phyloP scores from a whole-genome alignment of 176 grass and related monocot species.

The Otatea glauca region DNA sequence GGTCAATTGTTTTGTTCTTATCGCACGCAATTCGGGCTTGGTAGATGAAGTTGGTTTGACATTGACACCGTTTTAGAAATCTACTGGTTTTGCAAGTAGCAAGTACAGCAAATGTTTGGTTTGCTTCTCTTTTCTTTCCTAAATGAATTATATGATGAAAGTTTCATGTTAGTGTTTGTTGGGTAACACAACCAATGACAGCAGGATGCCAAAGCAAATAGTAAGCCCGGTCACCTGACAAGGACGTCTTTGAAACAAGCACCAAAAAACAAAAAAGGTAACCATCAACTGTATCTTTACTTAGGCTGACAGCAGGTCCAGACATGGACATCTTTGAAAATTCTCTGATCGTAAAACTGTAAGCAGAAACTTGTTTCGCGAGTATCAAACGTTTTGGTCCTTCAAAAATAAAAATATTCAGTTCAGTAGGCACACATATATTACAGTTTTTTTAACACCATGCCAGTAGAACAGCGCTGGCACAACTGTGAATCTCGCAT shows the following conservation, averaged over 20 bases:
- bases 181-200: not conserved
- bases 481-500: slow-evolving; percentile 3
- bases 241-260: not conserved
- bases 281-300: slow-evolving; percentile 12
- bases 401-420: slow-evolving; percentile 19
- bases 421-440: slow-evolving; percentile 4
- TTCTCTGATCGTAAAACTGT: not conserved
- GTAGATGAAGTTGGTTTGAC: not conserved
- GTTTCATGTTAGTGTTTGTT: not conserved
- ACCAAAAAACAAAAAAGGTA: not conserved
- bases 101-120: not conserved
- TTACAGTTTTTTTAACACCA: not conserved
- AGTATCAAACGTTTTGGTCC: slow-evolving; percentile 24
- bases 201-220: not conserved
- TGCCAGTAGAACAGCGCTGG: not conserved
- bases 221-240: not conserved
- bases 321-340: not conserved
- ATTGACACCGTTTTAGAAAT: not conserved
- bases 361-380: not conserved
- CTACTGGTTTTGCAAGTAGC: not conserved
- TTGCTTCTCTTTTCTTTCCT: slow-evolving; percentile 5
- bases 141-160: not conserved
- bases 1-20: not conserved
- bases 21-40: not conserved
- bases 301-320: not conserved